A percentile compares a stretch with the other conserved stretches of the same genome.
Evolutionary conservation across 1,139 yeast genomes (phyloP).

Genomic region (Insectozyma bohioensis): DNA sequence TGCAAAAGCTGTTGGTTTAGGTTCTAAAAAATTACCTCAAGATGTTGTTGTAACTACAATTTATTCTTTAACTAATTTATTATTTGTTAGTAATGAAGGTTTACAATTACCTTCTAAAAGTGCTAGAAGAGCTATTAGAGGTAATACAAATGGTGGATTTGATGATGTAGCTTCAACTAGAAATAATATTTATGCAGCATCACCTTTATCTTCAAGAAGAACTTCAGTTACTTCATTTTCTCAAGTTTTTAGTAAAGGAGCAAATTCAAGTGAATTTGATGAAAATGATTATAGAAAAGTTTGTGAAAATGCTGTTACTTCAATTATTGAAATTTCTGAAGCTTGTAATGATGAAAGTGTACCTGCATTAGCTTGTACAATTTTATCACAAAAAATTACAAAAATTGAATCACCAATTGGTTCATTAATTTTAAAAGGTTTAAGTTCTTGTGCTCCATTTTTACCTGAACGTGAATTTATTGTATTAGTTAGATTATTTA

Average conservation of each 20-base stretch:
- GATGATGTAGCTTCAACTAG: conserved; percentile 7
- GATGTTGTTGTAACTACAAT: conserved; percentile 86
- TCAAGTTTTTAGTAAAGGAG: conserved; percentile 13
- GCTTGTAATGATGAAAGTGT: conserved; percentile 73
- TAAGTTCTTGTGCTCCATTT: conserved; percentile 56
- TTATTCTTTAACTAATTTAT: conserved; percentile 76
- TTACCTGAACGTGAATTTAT: conserved; percentile 62
- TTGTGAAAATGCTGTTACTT: conserved; percentile 64
- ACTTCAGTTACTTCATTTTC: conserved; percentile 19
- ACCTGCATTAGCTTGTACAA: conserved; percentile 77
- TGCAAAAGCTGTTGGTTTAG: conserved; percentile 43
- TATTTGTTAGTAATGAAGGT: conserved; percentile 55
- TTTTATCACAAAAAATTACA: conserved; percentile 77
- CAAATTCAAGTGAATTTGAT: conserved; percentile 21
- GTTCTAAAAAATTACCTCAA: conserved; percentile 55
- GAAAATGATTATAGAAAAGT: conserved; percentile 34
- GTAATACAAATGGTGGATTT: conserved; percentile 5
- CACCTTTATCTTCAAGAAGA: conserved; percentile 17
- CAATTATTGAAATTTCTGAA: conserved; percentile 70
- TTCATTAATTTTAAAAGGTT: conserved; percentile 51
- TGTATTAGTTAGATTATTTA: conserved; percentile 50
- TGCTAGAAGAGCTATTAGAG: conserved; percentile 22
- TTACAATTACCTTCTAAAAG: conserved; percentile 22
- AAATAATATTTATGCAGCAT: conserved; percentile 7
- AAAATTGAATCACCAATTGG: conserved; percentile 40